Evolutionary conservation across 306 rosid species (phyloP).

Genomic region (Pterocarpus macrocarpus): DNA sequence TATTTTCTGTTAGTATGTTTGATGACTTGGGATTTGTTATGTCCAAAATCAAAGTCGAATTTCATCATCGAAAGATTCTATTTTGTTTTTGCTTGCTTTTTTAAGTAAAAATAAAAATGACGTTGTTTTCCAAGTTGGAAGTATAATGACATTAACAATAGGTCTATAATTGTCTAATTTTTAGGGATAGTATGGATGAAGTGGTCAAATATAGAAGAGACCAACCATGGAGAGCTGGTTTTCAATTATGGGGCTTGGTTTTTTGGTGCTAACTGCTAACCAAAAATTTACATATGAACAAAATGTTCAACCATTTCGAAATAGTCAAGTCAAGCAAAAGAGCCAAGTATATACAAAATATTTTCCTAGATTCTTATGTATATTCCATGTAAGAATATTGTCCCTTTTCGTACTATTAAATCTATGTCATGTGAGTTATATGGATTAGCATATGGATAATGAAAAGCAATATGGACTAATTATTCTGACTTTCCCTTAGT

Average conservation of each 20-base stretch:
- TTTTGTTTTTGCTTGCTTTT: neutral
- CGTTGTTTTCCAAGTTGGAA: neutral
- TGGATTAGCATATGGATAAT: too few relatives aligned
- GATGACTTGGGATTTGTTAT: neutral
- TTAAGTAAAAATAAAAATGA: conserved; percentile 27
- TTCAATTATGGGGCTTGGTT: neutral
- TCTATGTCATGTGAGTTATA: too few relatives aligned
- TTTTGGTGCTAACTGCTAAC: neutral
- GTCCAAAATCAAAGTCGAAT: neutral
- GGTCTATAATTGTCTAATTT: neutral
- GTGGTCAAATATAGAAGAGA: neutral
- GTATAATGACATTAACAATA: neutral
- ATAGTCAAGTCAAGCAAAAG: neutral
- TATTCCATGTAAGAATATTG: neutral
- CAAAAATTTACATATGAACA: neutral
- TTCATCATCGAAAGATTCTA: neutral
- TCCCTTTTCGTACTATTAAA: too few relatives aligned
- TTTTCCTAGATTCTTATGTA: neutral
- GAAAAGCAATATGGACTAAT: too few relatives aligned
- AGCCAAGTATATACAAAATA: too few relatives aligned
- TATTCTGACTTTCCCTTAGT: too few relatives aligned
- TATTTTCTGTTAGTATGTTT: neutral
- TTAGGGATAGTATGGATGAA: neutral
- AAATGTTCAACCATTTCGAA: neutral
- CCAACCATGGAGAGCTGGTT: neutral